Conservation (phyloP, 192 early-diverging fungal species). For the Radiomyces spectabilis region DNA sequence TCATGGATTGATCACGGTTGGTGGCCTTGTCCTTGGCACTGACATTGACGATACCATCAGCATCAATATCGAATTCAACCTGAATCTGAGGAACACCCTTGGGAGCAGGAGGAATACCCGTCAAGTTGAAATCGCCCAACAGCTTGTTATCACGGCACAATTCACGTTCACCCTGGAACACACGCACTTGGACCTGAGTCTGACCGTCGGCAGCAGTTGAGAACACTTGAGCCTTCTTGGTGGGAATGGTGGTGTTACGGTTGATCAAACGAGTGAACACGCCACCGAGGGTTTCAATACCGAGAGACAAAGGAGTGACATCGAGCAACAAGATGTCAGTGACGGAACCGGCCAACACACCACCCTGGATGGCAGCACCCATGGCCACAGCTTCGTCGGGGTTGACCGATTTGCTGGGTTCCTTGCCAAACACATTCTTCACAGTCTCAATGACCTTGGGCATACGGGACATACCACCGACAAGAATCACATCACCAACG, state of each 20-base stretch:
- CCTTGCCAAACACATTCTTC: slow-evolving; percentile 80
- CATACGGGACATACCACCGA: slow-evolving; percentile 97
- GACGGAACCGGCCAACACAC: slow-evolving; percentile 93
- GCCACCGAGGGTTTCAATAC: slow-evolving; percentile 97
- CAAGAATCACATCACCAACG: slow-evolving; percentile 92
- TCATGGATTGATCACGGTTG: slow-evolving; percentile 91
- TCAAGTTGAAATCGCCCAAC: slow-evolving; percentile 94
- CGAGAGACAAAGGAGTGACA: slow-evolving; percentile 95
- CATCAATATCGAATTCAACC: slow-evolving; percentile 98
- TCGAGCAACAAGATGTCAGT: slow-evolving; percentile 94
- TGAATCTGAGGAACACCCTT: slow-evolving; percentile 97
- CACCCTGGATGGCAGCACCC: slow-evolving; percentile 97
- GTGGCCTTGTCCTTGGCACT: slow-evolving; percentile 95
- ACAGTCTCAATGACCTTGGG: slow-evolving; percentile 95
- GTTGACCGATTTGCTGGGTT: slow-evolving; percentile 94
- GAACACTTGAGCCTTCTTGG: slow-evolving; percentile 99
- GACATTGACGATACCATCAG: slow-evolving; percentile 98
- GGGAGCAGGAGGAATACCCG: slow-evolving; percentile 91
- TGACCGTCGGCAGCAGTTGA: slow-evolving; percentile 98
- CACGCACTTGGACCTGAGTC: slow-evolving; percentile 95
- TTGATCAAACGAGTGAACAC: slow-evolving; percentile 96
- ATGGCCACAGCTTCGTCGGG: slow-evolving; percentile 99
- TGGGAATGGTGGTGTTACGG: slow-evolving; percentile 98
- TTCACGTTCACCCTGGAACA: slow-evolving; percentile 99
- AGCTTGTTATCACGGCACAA: slow-evolving; percentile 96